Percentiles rank a stretch among this genome's conserved stretches.
phyloP scores from a whole-genome alignment of 805 yeast species.

The Cyberlindnera maclurae region DNA sequence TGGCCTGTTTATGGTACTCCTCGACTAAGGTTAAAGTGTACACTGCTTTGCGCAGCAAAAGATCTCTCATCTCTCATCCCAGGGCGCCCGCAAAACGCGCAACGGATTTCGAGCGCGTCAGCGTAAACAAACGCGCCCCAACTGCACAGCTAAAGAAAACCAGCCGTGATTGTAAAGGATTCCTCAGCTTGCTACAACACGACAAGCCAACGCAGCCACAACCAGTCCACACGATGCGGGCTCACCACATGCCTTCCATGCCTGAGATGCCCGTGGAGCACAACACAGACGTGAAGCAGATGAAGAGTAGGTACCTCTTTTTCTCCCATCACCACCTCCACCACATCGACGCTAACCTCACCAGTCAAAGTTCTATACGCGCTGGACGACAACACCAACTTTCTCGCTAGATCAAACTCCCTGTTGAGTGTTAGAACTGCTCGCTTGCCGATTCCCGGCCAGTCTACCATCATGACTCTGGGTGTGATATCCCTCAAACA shows the following conservation, averaged over 20 bases:
- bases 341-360: conserved; percentile 1
- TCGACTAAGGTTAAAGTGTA: too few relatives aligned
- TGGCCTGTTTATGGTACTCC: too few relatives aligned
- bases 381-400: conserved; percentile 35
- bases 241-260: conserved; percentile 25
- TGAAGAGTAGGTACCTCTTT: conserved; percentile 18
- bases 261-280: conserved; percentile 23
- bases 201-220: neutral
- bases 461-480: conserved; percentile 34
- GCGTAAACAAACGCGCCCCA: conserved; percentile 15
- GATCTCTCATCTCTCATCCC: too few relatives aligned
- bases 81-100: too few relatives aligned
- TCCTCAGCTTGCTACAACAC: too few relatives aligned
- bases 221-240: conserved; percentile 17
- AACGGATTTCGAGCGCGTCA: conserved; percentile 2
- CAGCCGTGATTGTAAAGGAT: too few relatives aligned
- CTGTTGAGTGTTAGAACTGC: conserved; percentile 33
- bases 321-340: neutral
- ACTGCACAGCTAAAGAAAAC: neutral
- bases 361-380: conserved; percentile 34
- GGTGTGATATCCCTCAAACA: conserved; percentile 38
- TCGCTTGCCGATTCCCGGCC: conserved; percentile 36
- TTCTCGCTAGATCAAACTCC: conserved; percentile 32
- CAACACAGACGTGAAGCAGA: conserved; percentile 12
- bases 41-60: too few relatives aligned